phyloP scores from a whole-genome alignment of 768 basidiomycete genomes.

The Gelatoporia subvermispora region DNA sequence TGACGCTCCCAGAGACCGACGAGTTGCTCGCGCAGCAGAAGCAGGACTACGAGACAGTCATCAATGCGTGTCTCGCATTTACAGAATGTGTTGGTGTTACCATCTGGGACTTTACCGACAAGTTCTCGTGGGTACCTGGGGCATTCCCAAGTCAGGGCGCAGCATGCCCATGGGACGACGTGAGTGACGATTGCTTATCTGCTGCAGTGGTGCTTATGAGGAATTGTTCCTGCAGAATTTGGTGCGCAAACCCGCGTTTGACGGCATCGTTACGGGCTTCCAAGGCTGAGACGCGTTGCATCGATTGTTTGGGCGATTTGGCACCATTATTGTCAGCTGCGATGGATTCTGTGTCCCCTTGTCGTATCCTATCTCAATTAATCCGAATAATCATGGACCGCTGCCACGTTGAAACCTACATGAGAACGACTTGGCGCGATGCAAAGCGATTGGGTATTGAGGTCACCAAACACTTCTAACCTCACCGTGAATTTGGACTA shows the following conservation, averaged over 20 bases:
- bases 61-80: constrained; percentile 45
- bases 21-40: constrained; percentile 49
- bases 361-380: too few species aligned
- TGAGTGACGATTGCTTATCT: constrained; percentile 3
- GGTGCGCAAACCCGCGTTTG: constrained; percentile 23
- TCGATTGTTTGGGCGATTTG: too few species aligned
- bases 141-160: constrained; percentile 32
- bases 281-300: too few species aligned
- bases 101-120: constrained; percentile 40
- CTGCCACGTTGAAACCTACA: too few species aligned
- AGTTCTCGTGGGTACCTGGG: constrained; percentile 33
- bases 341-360: too few species aligned
- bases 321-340: too few species aligned
- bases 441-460: too few species aligned
- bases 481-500: too few species aligned
- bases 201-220: not conserved
- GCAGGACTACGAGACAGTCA: constrained; percentile 51
- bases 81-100: constrained; percentile 32
- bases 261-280: constrained; percentile 21
- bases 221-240: constrained; percentile 7
- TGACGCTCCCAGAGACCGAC: constrained; percentile 46
- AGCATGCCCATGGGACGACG: constrained; percentile 25
- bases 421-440: too few species aligned
- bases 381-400: too few species aligned
- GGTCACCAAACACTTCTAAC: too few species aligned